phyloP scores from a whole-genome alignment of 768 basidiomycete genomes.

The Macrolepiota fuliginosa region DNA sequence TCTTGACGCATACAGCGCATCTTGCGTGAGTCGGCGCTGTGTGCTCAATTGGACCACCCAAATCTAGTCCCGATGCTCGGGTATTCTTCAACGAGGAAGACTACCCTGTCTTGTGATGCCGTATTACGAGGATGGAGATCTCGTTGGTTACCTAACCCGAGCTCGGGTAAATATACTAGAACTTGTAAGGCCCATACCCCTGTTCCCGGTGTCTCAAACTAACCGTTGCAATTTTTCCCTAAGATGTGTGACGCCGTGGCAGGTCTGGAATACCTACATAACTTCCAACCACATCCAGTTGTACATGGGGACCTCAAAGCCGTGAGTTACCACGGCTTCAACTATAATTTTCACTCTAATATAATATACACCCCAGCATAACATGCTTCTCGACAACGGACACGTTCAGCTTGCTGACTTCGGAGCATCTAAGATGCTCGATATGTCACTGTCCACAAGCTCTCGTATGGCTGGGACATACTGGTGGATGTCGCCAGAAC shows the following conservation, averaged over 20 bases:
- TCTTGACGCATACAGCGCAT: too few relatives aligned
- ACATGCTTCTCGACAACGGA: constrained; percentile 31
- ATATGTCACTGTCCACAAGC: constrained; percentile 31
- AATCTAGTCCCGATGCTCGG: constrained; percentile 16
- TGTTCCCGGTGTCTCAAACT: too few relatives aligned
- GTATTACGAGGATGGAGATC: constrained; percentile 16
- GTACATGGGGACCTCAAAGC: constrained; percentile 38
- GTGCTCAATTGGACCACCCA: constrained; percentile 11
- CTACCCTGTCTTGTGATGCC: constrained; percentile 15
- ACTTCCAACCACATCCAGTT: constrained; percentile 15
- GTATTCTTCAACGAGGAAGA: constrained; percentile 4
- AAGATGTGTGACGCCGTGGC: constrained; percentile 14
- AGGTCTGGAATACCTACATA: constrained; percentile 18
- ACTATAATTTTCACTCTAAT: background rate
- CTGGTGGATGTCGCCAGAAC: constrained; percentile 38
- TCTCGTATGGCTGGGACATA: constrained; percentile 27
- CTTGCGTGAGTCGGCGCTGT: constrained; percentile 14
- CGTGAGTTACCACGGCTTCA: constrained; percentile 19
- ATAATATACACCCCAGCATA: constrained; percentile 23
- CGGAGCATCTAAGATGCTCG: constrained; percentile 34
- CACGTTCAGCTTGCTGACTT: constrained; percentile 36
- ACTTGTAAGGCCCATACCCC: background rate
- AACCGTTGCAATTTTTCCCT: background rate
- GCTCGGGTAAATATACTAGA: constrained; percentile 7
- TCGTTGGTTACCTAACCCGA: constrained; percentile 7